A percentile compares a stretch with the other conserved stretches of the same genome.
phyloP scores from a whole-genome alignment of 306 rosid genomes.

The Macrotyloma uniflorum region DNA sequence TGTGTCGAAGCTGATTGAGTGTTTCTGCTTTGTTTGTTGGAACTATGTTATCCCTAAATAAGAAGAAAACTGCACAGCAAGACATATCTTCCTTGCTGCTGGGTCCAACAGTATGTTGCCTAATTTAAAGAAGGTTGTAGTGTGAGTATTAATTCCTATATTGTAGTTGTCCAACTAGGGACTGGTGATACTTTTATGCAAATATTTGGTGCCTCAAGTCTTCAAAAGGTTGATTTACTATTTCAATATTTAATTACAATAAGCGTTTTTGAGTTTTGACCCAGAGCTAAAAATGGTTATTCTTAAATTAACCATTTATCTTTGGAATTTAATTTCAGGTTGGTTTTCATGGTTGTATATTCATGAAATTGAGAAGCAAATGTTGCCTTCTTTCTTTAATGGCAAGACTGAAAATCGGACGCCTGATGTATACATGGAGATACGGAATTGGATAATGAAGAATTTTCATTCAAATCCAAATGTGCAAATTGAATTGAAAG shows the following conservation, averaged over 20 bases:
- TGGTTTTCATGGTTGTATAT: constrained; percentile 85
- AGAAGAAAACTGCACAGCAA: not conserved
- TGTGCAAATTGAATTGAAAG: constrained; percentile 65
- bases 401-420: constrained; percentile 65
- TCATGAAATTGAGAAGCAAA: constrained; percentile 76
- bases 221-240: constrained; percentile 10
- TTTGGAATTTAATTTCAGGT: constrained; percentile 58
- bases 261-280: constrained; percentile 2
- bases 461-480: constrained; percentile 68
- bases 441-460: constrained; percentile 80
- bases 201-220: constrained; percentile 6
- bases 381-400: constrained; percentile 75
- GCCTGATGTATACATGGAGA: constrained; percentile 69
- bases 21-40: constrained; percentile 9
- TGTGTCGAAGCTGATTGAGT: not conserved
- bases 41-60: not conserved
- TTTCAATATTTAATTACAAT: not conserved
- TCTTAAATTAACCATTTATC: constrained; percentile 20
- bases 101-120: constrained; percentile 14
- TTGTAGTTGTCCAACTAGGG: not conserved
- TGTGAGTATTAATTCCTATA: not conserved
- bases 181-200: constrained; percentile 1
- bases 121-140: not conserved
- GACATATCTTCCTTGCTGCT: not conserved
- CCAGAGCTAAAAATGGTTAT: not conserved